Base-by-base conservation (phyloP, 2,329 filamentous ascomycete species). In the Diaporthe nobilis region DNA sequence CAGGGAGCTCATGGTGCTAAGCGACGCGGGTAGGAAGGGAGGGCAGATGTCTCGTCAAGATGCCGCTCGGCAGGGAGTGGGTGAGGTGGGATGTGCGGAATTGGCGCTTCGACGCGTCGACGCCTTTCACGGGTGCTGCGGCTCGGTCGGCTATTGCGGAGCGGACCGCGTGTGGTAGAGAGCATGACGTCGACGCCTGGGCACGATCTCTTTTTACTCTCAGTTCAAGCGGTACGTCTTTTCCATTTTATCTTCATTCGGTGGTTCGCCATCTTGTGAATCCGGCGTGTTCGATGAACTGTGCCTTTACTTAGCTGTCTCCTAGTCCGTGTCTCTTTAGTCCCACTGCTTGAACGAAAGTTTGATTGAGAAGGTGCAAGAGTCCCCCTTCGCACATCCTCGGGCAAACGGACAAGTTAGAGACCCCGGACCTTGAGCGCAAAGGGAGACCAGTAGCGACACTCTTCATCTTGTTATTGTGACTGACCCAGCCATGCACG, bases 111-210 rank as follows among this genome's bases (percentile, higher is more conserved):
- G 47, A 53, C 47, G 47, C 31, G 28, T 22, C 34, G 13, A 13
- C 37, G 58, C 37, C 37, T 42, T 4, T 25, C 3, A n/a, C 65
- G 65, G 65, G 31, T 25, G 47, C 34, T 68, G 63, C 63, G 63
- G 63, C 47, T 37, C n/a, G 47, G 8, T 25, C 65, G 65, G 65
- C 65, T 55, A 55, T 53, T 68, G 47, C 65, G 65, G 65, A 28
- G 12, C 25, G 15, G 15, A 15, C 10, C 15, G 9, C 9, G 17
- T 4, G 37, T 2, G 0, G 28, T 2, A 25, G 12, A 20, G 58
- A 25, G n/a, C 58, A 28, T 61, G 37, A 65, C 39, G 15, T 31
- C 25, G 39, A 25, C 10, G 25, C 4, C 39, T 22, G 20, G 20
- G 44, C 20, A 49, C 53, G 5, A 39, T 39, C 57, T n/a, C 37